Evolutionary conservation across 306 rosid species (phyloP).

Genomic region (Lablab purpureus): DNA sequence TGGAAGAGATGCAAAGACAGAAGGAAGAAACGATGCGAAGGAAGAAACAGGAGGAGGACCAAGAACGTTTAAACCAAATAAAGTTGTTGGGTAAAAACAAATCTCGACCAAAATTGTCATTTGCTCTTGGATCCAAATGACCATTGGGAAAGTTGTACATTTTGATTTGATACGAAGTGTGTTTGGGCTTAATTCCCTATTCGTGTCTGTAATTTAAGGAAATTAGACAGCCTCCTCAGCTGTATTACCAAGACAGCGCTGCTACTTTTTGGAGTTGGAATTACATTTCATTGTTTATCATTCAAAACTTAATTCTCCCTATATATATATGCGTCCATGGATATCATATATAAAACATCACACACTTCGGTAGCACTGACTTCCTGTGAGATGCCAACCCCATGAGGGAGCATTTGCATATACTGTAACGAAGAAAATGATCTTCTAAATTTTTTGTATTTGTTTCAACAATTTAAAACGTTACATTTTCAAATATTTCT

Average conservation of each 20-base stretch:
- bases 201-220: conserved; percentile 47
- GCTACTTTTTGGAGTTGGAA: conserved; percentile 18
- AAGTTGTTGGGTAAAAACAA: conserved; percentile 96
- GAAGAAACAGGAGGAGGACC: conserved; percentile 91
- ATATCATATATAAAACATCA: background rate
- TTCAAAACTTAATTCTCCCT: conserved; percentile 6
- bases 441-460: no score
- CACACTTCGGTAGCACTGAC: no score
- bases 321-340: background rate
- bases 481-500: no score
- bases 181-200: conserved; percentile 24
- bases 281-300: conserved; percentile 20
- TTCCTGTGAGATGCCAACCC: no score
- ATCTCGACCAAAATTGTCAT: conserved; percentile 92
- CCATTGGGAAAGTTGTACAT: background rate
- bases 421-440: no score
- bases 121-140: conserved; percentile 93
- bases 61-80: conserved; percentile 82
- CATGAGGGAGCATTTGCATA: no score
- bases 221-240: conserved; percentile 35
- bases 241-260: conserved; percentile 30
- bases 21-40: conserved; percentile 89
- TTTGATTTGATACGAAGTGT: conserved; percentile 3
- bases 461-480: no score
- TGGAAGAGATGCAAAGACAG: conserved; percentile 98